Percentiles rank a stretch among this genome's conserved stretches.
Conservation (phyloP, 768 basidiomycete genomes). For the Amanita exitialis region DNA sequence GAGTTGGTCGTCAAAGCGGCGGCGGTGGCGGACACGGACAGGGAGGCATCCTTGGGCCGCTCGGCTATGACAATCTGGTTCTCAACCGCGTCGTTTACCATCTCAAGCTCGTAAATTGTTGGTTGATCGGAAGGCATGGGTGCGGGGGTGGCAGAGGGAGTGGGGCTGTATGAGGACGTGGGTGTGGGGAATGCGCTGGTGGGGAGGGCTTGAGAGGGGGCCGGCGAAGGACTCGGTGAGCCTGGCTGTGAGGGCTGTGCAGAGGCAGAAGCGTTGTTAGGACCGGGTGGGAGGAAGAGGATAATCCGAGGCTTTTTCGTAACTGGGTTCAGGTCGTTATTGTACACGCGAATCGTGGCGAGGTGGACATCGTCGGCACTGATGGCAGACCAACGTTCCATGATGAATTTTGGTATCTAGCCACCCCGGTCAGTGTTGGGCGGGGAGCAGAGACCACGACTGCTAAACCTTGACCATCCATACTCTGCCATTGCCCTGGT, state of each 20-base stretch:
- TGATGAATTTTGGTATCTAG: slow-evolving; percentile 78
- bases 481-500: slow-evolving; percentile 53
- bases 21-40: slow-evolving; percentile 24
- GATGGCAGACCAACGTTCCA: slow-evolving; percentile 78
- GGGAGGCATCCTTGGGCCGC: slow-evolving; percentile 53
- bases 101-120: slow-evolving; percentile 80
- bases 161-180: slow-evolving; percentile 20
- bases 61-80: slow-evolving; percentile 85
- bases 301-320: slow-evolving; percentile 51
- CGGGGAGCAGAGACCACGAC: neutral
- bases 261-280: too few species aligned
- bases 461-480: slow-evolving; percentile 77
- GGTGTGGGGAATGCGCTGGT: too few species aligned
- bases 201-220: too few species aligned
- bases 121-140: slow-evolving; percentile 19
- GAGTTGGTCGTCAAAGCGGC: slow-evolving; percentile 33
- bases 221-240: too few species aligned
- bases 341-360: slow-evolving; percentile 79
- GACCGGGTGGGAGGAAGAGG: slow-evolving; percentile 55
- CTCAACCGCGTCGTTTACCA: slow-evolving; percentile 77
- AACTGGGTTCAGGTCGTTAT: slow-evolving; percentile 25
- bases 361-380: slow-evolving; percentile 69
- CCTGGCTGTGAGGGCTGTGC: too few species aligned
- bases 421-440: neutral
- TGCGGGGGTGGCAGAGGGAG: slow-evolving; percentile 16